Evolutionary conservation across 345 rosid genomes (phyloP), one percentile per base, ranked within the genome.

Genomic region (Clausena lansium): DNA sequence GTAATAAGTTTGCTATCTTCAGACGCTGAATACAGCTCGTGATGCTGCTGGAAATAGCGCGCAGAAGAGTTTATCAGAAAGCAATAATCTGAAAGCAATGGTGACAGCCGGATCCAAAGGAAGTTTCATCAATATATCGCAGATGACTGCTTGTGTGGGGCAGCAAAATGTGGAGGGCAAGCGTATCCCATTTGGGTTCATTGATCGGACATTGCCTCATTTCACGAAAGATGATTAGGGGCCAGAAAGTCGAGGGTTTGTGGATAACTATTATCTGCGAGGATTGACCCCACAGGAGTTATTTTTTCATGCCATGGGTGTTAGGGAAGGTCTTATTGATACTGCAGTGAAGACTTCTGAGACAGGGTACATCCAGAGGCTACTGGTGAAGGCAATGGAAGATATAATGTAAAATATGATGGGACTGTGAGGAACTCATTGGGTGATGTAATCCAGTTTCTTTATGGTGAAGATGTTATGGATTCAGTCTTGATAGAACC

Each of bases 291-390:
- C 99, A 7, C 99, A 95, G 74, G 99, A 95, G 84, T 95, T 95
- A 91, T 95, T 95, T 85, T 95, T 95, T 76, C 99, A 95, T 82
- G 99, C 99, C 2, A 95, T 95, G 99, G 99, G 99, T 86, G 99
- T 98, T 90, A 89, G 99, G 82, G 99, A 95, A 87, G 99, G 99
- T 88, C 98, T 95, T 71, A 95, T 95, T 45, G 99, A 95, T 87
- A 95, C 99, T 39, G 98, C 99, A 25, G 99, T 95, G 70, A 95
- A 95, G 88, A 95, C 99, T 75, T 95, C 98, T 79, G 98, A 95
- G 83, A 95, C 99, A 80, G 99, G 99, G 60, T 95, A 95, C 86
- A 95, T 95, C 76, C 99, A 95, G 88, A 92, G 99, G 90, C 90
- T 98, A 27, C 80, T 95, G 76, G 99, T 95, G 65, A 95, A 95